Percentiles rank a stretch among this genome's conserved stretches.
Evolutionary conservation across 345 rosid genomes (phyloP).

Genomic region (Populus ilicifolia): DNA sequence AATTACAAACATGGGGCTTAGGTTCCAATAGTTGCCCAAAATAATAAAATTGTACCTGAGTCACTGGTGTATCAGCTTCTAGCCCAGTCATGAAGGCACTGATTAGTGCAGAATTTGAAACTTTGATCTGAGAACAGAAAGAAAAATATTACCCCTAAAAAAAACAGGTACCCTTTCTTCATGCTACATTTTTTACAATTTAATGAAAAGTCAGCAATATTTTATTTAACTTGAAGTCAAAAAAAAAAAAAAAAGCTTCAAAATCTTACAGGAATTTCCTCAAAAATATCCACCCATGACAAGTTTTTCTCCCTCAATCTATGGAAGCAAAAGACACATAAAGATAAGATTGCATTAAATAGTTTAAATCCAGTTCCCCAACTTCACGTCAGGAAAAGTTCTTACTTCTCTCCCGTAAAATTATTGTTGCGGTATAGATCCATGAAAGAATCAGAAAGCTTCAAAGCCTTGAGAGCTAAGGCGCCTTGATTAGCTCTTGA

Average conservation of each 20-base stretch:
- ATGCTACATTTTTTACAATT: background rate
- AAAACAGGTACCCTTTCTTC: background rate
- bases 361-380: conserved; percentile 10
- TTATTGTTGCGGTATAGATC: conserved; percentile 71
- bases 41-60: conserved; percentile 51
- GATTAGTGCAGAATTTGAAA: conserved; percentile 94
- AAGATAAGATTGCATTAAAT: conserved; percentile 4
- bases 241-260: conserved; percentile 7
- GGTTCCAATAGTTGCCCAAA: background rate
- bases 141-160: background rate
- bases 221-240: background rate
- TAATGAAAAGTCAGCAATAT: background rate
- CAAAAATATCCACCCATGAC: conserved; percentile 99
- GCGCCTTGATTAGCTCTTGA: conserved; percentile 86
- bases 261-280: conserved; percentile 93
- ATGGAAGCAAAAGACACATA: background rate
- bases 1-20: background rate
- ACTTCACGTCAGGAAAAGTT: background rate
- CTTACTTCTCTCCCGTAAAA: conserved; percentile 96
- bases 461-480: conserved; percentile 91
- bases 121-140: conserved; percentile 68
- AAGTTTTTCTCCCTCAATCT: conserved; percentile 98
- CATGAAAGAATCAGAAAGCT: conserved; percentile 98
- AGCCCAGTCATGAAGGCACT: conserved; percentile 96
- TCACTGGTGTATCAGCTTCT: conserved; percentile 82